A percentile compares a stretch with the other conserved stretches of the same genome.
These are phyloP conservation scores for Dipodascus geniculatus DNA, from an alignment of 805 yeast species.

Conservation along the genomic window DNA sequence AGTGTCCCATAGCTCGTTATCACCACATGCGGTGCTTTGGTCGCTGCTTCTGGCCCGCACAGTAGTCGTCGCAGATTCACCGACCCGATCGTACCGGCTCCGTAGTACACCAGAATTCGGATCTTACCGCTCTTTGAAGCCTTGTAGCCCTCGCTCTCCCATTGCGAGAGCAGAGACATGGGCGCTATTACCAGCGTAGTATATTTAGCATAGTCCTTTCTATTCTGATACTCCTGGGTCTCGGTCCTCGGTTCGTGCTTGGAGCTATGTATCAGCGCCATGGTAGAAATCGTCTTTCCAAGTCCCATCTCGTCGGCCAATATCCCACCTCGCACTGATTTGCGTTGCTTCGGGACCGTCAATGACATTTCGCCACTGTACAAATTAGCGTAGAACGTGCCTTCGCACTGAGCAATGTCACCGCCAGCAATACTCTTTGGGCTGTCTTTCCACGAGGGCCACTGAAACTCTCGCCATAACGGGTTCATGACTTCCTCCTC, in stretches of 20 bases:
- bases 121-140: slow-evolving; percentile 26
- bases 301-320: slow-evolving; percentile 96
- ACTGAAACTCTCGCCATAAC: slow-evolving; percentile 64
- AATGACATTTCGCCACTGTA: slow-evolving; percentile 70
- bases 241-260: slow-evolving; percentile 12
- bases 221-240: not conserved
- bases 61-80: slow-evolving; percentile 37
- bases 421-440: slow-evolving; percentile 16
- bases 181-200: slow-evolving; percentile 80
- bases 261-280: slow-evolving; percentile 56
- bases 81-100: slow-evolving; percentile 35
- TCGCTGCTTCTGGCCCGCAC: not conserved
- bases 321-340: slow-evolving; percentile 67
- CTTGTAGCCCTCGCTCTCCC: slow-evolving; percentile 71
- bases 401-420: slow-evolving; percentile 5
- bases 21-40: slow-evolving; percentile 49
- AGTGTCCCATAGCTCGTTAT: slow-evolving; percentile 84
- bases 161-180: slow-evolving; percentile 81
- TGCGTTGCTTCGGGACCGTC: slow-evolving; percentile 51
- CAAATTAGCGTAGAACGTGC: slow-evolving; percentile 58
- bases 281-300: slow-evolving; percentile 81
- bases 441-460: slow-evolving; percentile 41
- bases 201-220: slow-evolving; percentile 34
- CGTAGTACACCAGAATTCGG: slow-evolving; percentile 52
- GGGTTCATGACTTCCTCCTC: slow-evolving; percentile 53